Evolutionary conservation across 2,329 filamentous ascomycete species (phyloP), one percentile per base, ranked within the genome.

Genomic region (Falciphora oryzae): DNA sequence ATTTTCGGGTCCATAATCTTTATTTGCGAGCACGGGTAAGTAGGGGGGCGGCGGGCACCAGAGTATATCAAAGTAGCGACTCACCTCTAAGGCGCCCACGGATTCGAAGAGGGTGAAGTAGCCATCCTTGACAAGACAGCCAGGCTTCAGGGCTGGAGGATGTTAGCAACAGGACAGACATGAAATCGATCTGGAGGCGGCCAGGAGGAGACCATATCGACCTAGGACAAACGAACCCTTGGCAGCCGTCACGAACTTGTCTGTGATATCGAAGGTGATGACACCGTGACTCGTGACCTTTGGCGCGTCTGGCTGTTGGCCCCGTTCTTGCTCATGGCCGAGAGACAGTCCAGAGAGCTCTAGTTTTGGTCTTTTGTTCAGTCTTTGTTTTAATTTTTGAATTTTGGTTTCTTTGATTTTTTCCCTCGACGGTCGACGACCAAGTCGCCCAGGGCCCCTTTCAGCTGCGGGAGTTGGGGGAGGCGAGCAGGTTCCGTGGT

Each of bases 1-100:
- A 99, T 99, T 78, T 98, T 99, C 1, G 91, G 89, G 73, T 99
- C 95, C 92, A 97, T 97, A 71, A 99, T 97, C 95, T 99, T 28
- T 32, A 3, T 16, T 58, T 50, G 28, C 8, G 10, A 64, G 16
- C 28, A 7, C 53, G 6, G 57, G 16, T 32, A 63, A 31, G 44
- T 50, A 11, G 53, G 22, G 22, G 44, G n/a, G 44, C 18, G 8
- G 5, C n/a, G 8, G 44, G 22, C 18, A 25, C 44, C 8, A n/a
- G 44, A 10, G 4, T 22, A 3, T 11, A 13, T 13, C 61, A 31
- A 50, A 31, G 16, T 56, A 2, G n/a, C 25, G 22, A 67, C 77
- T 65, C 74, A 85, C 87, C 84, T 95, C 91, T 28, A 95, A 82
- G 70, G 91, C 91, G 67, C 92, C 91, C 70, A 99, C 95, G 61